phyloP scores from a whole-genome alignment of 306 rosid species.

The Corylus avellana region DNA sequence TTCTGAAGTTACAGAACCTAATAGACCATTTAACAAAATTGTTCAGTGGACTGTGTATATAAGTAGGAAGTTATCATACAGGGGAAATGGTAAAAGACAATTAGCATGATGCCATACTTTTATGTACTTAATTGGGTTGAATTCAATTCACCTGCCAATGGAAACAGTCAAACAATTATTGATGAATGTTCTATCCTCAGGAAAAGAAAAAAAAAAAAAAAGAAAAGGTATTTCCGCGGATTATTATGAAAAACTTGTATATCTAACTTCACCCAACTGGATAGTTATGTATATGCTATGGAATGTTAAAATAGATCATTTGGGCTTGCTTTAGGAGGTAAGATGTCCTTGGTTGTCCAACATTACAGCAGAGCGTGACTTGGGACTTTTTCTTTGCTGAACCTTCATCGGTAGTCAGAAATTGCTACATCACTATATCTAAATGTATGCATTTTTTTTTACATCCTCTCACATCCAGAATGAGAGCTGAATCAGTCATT shows the following conservation, averaged over 20 bases:
- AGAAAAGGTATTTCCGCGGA: too few relatives aligned
- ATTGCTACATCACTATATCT: not conserved
- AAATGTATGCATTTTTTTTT: not conserved
- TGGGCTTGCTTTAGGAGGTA: not conserved
- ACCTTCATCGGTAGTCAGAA: not conserved
- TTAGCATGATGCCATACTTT: not conserved
- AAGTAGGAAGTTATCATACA: not conserved
- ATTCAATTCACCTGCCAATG: not conserved
- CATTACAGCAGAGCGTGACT: not conserved
- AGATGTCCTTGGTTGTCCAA: not conserved
- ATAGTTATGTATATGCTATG: not conserved
- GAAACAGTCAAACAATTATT: not conserved
- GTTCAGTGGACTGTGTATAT: not conserved
- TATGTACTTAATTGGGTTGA: not conserved
- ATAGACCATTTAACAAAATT: not conserved
- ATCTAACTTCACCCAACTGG: not conserved
- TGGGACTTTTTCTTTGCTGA: not conserved
- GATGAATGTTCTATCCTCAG: not conserved
- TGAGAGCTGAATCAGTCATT: not conserved
- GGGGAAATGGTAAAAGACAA: not conserved
- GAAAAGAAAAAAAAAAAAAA: too few relatives aligned
- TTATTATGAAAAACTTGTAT: not conserved
- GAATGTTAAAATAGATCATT: not conserved
- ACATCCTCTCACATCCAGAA: not conserved
- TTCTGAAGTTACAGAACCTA: not conserved